Percentiles rank a stretch among this genome's conserved stretches.
Evolutionary conservation across 2,329 filamentous ascomycete genomes (phyloP).

Genomic region (Aspergillus cejpii): DNA sequence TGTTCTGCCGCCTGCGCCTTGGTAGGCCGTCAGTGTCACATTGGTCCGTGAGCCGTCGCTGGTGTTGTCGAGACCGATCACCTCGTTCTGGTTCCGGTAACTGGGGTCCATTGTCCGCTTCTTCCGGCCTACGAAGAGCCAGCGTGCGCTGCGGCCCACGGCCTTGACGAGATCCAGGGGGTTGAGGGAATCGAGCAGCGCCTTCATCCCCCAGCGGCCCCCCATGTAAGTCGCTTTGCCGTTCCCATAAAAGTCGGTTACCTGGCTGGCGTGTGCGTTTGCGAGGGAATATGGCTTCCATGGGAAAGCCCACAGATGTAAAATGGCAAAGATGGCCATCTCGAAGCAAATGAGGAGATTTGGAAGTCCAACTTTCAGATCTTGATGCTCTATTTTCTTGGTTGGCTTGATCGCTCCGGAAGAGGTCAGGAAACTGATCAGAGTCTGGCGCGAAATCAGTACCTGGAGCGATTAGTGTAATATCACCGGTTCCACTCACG

Average conservation of each 20-base stretch:
- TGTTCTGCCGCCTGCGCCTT: slow-evolving; percentile 21
- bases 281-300: slow-evolving; percentile 60
- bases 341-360: slow-evolving; percentile 72
- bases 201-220: slow-evolving; percentile 58
- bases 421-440: slow-evolving; percentile 57
- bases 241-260: slow-evolving; percentile 38
- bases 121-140: slow-evolving; percentile 70
- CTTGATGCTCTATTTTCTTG: slow-evolving; percentile 59
- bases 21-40: slow-evolving; percentile 24
- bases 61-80: slow-evolving; percentile 26
- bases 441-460: slow-evolving; percentile 30
- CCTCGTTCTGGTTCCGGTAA: slow-evolving; percentile 28
- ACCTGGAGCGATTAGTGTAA: background rate
- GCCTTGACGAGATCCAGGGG: slow-evolving; percentile 78
- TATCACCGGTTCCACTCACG: slow-evolving; percentile 27
- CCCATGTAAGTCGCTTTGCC: slow-evolving; percentile 54
- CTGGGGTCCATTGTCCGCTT: slow-evolving; percentile 37
- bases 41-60: slow-evolving; percentile 8
- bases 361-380: slow-evolving; percentile 75
- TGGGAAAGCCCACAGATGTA: slow-evolving; percentile 78
- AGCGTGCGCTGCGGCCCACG: slow-evolving; percentile 67
- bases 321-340: slow-evolving; percentile 71
- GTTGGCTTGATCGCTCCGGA: slow-evolving; percentile 59
- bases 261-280: slow-evolving; percentile 43
- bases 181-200: slow-evolving; percentile 66